Evolutionary conservation across 345 rosid species (phyloP), one percentile per base, ranked within the genome.

Genomic region (Arabis alpina): DNA sequence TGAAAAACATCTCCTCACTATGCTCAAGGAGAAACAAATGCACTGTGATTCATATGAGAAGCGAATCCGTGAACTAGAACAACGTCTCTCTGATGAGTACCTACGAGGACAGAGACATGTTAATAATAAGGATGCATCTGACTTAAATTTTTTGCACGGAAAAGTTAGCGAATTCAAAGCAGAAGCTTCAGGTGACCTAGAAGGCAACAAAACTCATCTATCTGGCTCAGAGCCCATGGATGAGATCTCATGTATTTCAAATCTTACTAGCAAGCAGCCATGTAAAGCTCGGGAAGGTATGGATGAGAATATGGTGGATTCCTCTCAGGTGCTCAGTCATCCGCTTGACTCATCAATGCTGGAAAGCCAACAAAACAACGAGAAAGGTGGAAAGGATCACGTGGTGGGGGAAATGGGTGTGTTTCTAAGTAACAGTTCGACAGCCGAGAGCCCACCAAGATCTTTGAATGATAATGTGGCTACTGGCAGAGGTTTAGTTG

Each of bases 221-320:
- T 84, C 86, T 51, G 76, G 87, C 10, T 70, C 90, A 13, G 99
- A 95, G 74, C 87, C 94, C 74, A 92, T 95, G 97, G 98, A 90
- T 73, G 99, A 87, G 79, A 91, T 90, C 71, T 95, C 99, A 4
- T 95, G 96, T 76, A 81, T 92, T 64, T 88, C 97, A 63, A 86
- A 71, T 82, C 84, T 69, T 64, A 75, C 88, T 62, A 71, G 83
- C 28, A 81, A 86, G 76, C 93, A 88, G 76, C 77, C 81, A 39
- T 82, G 86, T 80, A 92, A 86, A 83, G 82, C 79, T 72, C 81
- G 90, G 78, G 99, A 92, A 83, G 97, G 90, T 42, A 86, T 74
- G 73, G 99, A 95, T 86, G 98, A 90, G 73, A 87, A 90, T 71
- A 90, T 95, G 99, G 72, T 90, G 88, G 99, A 95, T 71, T 88